These are phyloP conservation scores for Clathrospora elynae DNA, from an alignment of 2,329 filamentous ascomycete genomes.

Conservation along the genomic window DNA sequence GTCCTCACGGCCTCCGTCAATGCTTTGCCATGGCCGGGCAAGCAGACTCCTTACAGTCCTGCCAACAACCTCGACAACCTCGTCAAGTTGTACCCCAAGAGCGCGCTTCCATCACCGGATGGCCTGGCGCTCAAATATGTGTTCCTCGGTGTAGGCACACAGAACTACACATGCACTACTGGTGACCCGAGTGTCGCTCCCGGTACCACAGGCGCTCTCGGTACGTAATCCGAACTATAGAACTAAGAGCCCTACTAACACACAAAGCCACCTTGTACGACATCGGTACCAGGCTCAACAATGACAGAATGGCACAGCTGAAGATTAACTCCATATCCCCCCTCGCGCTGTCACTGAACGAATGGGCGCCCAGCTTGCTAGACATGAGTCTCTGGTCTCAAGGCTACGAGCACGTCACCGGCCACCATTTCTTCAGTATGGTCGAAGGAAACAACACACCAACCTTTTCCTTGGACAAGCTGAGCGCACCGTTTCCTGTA, in stretches of 20 bases:
- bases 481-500: slow-evolving; percentile 50
- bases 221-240: slow-evolving; percentile 24
- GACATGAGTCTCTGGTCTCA: slow-evolving; percentile 34
- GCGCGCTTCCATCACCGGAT: slow-evolving; percentile 35
- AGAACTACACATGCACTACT: slow-evolving; percentile 57
- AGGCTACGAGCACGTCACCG: slow-evolving; percentile 54
- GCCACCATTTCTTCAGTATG: slow-evolving; percentile 69
- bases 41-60: slow-evolving; percentile 19
- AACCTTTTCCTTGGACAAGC: slow-evolving; percentile 62
- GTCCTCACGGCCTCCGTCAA: slow-evolving; percentile 25
- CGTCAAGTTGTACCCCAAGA: slow-evolving; percentile 34
- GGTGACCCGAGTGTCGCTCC: slow-evolving; percentile 33
- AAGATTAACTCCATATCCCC: slow-evolving; percentile 42
- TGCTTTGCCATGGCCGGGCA: slow-evolving; percentile 21
- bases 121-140: slow-evolving; percentile 52
- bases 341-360: slow-evolving; percentile 39
- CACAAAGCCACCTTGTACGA: slow-evolving; percentile 43
- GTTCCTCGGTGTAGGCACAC: slow-evolving; percentile 57
- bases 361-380: slow-evolving; percentile 24
- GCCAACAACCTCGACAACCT: slow-evolving; percentile 33
- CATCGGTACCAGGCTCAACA: slow-evolving; percentile 40
- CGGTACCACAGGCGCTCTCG: slow-evolving; percentile 41
- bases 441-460: slow-evolving; percentile 51
- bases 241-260: slow-evolving; percentile 13
- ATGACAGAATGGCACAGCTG: slow-evolving; percentile 36